Conservation (phyloP, 805 yeast genomes). For the Ogataea corticis region DNA sequence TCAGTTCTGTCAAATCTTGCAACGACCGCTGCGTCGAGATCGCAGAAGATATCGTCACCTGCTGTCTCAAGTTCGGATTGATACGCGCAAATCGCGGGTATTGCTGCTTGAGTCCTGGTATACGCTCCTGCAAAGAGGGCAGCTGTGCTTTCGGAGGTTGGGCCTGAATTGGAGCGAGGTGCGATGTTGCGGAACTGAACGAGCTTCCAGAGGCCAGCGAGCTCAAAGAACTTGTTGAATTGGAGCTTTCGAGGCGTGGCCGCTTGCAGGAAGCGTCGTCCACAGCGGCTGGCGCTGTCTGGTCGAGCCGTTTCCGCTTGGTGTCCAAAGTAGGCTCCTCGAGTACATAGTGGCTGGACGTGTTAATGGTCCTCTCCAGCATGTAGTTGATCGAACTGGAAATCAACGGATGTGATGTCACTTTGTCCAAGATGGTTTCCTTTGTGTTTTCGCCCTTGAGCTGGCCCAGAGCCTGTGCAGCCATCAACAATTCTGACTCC, state of each 20-base stretch:
- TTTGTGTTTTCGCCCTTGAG: constrained; percentile 17
- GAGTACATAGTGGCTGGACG: constrained; percentile 28
- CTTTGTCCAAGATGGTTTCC: constrained; percentile 35
- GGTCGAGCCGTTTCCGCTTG: constrained; percentile 21
- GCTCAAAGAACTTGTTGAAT: constrained; percentile 7
- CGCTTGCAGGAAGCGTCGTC: constrained; percentile 14
- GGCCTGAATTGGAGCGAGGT: background rate
- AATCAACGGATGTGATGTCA: constrained; percentile 38
- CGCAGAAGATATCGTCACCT: constrained; percentile 32
- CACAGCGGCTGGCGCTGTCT: background rate
- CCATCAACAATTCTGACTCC: constrained; percentile 22
- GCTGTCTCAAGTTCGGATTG: constrained; percentile 27
- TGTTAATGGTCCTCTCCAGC: constrained; percentile 36
- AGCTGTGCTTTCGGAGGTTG: background rate
- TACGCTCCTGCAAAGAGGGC: constrained; percentile 11
- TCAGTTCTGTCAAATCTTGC: constrained; percentile 36
- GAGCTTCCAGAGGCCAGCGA: constrained; percentile 1
- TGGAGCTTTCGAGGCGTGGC: constrained; percentile 19
- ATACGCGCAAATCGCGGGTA: constrained; percentile 18
- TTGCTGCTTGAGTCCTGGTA: constrained; percentile 3
- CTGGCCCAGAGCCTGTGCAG: constrained; percentile 34
- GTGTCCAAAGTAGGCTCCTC: constrained; percentile 13
- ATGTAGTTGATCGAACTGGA: constrained; percentile 38
- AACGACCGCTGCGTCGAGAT: constrained; percentile 32
- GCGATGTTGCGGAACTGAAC: constrained; percentile 1